Evolutionary conservation across 2,329 filamentous ascomycete species (phyloP).

Genomic region (Pseudodiploospora longispora): DNA sequence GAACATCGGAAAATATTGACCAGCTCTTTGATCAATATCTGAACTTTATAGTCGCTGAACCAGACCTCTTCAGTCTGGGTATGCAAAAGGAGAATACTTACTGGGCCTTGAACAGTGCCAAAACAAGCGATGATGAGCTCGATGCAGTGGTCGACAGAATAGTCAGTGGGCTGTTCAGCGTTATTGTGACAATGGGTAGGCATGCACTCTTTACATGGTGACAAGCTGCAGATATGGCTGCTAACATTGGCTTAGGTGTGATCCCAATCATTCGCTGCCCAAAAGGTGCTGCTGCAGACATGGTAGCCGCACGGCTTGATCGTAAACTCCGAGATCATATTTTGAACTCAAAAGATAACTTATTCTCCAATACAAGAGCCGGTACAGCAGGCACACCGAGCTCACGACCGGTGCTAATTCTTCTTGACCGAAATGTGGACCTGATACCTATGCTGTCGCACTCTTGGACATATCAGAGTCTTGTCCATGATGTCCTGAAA

Average conservation of each 20-base stretch:
- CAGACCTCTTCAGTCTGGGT: slow-evolving; percentile 88
- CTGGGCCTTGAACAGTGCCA: slow-evolving; percentile 90
- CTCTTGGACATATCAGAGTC: slow-evolving; percentile 72
- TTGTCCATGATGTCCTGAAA: slow-evolving; percentile 59
- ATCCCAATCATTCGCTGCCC: slow-evolving; percentile 95
- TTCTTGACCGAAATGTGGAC: slow-evolving; percentile 93
- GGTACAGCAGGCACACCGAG: slow-evolving; percentile 53
- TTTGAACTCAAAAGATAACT: slow-evolving; percentile 93
- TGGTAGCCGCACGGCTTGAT: slow-evolving; percentile 90
- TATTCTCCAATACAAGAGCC: slow-evolving; percentile 69
- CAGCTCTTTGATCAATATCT: slow-evolving; percentile 95
- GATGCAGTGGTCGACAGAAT: slow-evolving; percentile 83
- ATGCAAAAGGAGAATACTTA: slow-evolving; percentile 89
- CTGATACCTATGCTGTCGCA: slow-evolving; percentile 98
- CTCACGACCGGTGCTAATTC: slow-evolving; percentile 80
- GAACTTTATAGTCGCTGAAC: slow-evolving; percentile 94
- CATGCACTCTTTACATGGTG: neutral
- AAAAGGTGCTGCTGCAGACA: slow-evolving; percentile 84
- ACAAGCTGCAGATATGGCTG: neutral
- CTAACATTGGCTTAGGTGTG: slow-evolving; percentile 45
- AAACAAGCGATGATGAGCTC: slow-evolving; percentile 82
- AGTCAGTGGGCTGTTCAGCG: slow-evolving; percentile 93
- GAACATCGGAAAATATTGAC: slow-evolving; percentile 80
- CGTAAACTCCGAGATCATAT: slow-evolving; percentile 94
- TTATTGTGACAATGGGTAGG: slow-evolving; percentile 93